These are phyloP conservation scores for Metarhizium robertsii DNA, from an alignment of 2,329 filamentous ascomycete genomes.

Conservation along the genomic window DNA sequence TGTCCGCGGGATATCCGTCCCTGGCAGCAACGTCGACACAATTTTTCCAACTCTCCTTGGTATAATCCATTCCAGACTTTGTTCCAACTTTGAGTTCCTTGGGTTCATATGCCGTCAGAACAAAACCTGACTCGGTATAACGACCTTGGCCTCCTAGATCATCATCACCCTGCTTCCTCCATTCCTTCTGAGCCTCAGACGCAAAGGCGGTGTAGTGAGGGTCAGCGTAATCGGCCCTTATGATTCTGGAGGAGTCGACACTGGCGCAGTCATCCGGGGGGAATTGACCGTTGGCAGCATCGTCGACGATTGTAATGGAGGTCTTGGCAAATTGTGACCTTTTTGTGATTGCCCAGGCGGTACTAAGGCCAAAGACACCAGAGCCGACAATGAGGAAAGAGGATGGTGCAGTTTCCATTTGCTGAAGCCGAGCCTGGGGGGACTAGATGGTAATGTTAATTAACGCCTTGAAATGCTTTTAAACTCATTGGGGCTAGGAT, in stretches of 20 bases:
- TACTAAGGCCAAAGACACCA: slow-evolving; percentile 53
- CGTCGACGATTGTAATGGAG: slow-evolving; percentile 51
- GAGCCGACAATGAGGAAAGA: slow-evolving; percentile 60
- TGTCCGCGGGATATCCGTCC: slow-evolving; percentile 25
- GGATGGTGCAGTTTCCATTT: slow-evolving; percentile 25
- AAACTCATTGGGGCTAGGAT: neutral
- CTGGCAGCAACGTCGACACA: slow-evolving; percentile 39
- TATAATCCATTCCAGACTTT: slow-evolving; percentile 47
- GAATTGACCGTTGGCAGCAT: slow-evolving; percentile 42
- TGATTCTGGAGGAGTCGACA: slow-evolving; percentile 55
- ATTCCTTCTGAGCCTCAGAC: slow-evolving; percentile 57
- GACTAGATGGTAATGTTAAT: neutral
- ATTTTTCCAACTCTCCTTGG: slow-evolving; percentile 51
- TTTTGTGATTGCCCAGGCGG: slow-evolving; percentile 59
- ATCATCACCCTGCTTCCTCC: slow-evolving; percentile 49
- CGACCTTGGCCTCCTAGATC: slow-evolving; percentile 53
- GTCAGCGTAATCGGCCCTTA: slow-evolving; percentile 72
- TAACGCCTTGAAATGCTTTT: neutral
- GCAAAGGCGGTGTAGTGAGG: slow-evolving; percentile 67
- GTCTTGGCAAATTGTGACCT: slow-evolving; percentile 45
- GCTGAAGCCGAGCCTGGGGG: neutral
- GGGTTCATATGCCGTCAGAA: slow-evolving; percentile 48
- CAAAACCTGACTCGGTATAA: slow-evolving; percentile 62
- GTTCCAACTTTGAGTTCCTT: slow-evolving; percentile 16
- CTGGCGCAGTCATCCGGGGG: slow-evolving; percentile 50